Evolutionary conservation across 2,329 filamentous ascomycete genomes (phyloP).

Genomic region (Xylaria sp.): DNA sequence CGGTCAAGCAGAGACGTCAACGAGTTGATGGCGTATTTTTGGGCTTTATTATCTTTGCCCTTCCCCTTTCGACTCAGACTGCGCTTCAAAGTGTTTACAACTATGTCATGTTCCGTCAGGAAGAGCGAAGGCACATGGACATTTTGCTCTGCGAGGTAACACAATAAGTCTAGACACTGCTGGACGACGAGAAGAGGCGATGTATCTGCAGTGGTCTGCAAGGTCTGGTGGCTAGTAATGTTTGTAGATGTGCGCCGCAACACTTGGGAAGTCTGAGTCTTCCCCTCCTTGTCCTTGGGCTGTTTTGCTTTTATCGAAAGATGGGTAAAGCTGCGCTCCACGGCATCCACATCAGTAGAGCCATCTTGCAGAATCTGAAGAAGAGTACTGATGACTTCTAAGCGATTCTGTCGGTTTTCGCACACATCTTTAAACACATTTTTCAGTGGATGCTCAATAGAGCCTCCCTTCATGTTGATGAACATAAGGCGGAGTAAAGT

Average conservation of each 20-base stretch:
- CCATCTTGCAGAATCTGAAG: conserved; percentile 95
- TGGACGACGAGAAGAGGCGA: conserved; percentile 95
- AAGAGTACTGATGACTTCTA: conserved; percentile 91
- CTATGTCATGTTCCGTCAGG: conserved; percentile 86
- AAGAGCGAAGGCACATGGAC: conserved; percentile 90
- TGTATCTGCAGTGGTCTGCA: conserved; percentile 76
- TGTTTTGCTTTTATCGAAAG: conserved; percentile 90
- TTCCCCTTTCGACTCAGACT: conserved; percentile 84
- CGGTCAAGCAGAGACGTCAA: conserved; percentile 86
- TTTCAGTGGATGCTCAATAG: conserved; percentile 82
- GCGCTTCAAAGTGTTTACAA: conserved; percentile 76
- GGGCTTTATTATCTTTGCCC: conserved; percentile 79
- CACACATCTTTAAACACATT: conserved; percentile 90
- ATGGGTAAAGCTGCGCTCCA: conserved; percentile 94
- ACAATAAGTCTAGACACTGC: conserved; percentile 86
- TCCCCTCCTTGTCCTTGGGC: conserved; percentile 68
- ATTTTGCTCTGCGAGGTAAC: conserved; percentile 83
- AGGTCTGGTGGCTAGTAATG: conserved; percentile 50
- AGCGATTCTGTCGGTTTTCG: conserved; percentile 93
- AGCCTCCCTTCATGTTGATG: conserved; percentile 82
- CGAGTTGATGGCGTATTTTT: conserved; percentile 91
- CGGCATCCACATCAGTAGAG: conserved; percentile 87
- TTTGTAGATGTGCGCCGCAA: conserved; percentile 77
- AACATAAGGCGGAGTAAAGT: conserved; percentile 99
- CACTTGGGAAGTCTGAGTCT: conserved; percentile 78